These are phyloP conservation scores for Colletotrichum gigasporum DNA, from an alignment of 2,329 filamentous ascomycete species.

Conservation along the genomic window DNA sequence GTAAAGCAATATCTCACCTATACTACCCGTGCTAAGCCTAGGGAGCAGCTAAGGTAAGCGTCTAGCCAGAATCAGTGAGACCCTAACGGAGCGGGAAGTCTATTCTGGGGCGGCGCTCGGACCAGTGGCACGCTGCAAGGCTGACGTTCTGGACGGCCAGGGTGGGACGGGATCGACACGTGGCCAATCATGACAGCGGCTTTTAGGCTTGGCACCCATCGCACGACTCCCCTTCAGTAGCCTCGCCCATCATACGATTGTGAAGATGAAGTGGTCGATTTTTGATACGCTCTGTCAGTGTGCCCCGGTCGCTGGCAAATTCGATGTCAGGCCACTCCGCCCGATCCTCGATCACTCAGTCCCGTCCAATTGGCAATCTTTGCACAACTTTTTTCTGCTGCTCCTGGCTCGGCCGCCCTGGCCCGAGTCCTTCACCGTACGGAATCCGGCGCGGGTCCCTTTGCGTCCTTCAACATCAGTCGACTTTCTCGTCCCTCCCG, in stretches of 20 bases:
- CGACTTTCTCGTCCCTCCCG: slow-evolving; percentile 17
- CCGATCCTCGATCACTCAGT: slow-evolving; percentile 19
- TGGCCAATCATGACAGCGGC: slow-evolving; percentile 14
- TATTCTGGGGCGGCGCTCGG: slow-evolving; percentile 19
- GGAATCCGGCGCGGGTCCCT: slow-evolving; percentile 25
- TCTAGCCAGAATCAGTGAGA: slow-evolving; percentile 1
- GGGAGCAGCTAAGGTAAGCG: too few species aligned
- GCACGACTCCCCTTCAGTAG: slow-evolving; percentile 43
- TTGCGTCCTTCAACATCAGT: slow-evolving; percentile 13
- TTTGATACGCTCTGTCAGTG: slow-evolving; percentile 28
- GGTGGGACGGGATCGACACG: slow-evolving; percentile 5
- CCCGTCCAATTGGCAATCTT: slow-evolving; percentile 13
- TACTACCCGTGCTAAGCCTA: too few species aligned
- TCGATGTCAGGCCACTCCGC: slow-evolving; percentile 33
- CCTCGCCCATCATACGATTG: slow-evolving; percentile 51
- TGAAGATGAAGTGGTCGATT: slow-evolving; percentile 32
- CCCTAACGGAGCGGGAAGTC: slow-evolving; percentile 29
- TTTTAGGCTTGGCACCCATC: slow-evolving; percentile 24
- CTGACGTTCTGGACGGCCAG: slow-evolving; percentile 1
- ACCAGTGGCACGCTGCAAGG: slow-evolving; percentile 24
- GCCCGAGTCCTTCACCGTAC: slow-evolving; percentile 20
- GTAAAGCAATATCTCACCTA: too few species aligned
- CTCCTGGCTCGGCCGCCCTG: slow-evolving; percentile 21
- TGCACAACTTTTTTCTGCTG: slow-evolving; percentile 12
- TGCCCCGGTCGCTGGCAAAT: slow-evolving; percentile 31